Percentiles rank a stretch among this genome's conserved stretches.
phyloP scores from a whole-genome alignment of 257 asterid genomes.

The Primulina huaijiensis region DNA sequence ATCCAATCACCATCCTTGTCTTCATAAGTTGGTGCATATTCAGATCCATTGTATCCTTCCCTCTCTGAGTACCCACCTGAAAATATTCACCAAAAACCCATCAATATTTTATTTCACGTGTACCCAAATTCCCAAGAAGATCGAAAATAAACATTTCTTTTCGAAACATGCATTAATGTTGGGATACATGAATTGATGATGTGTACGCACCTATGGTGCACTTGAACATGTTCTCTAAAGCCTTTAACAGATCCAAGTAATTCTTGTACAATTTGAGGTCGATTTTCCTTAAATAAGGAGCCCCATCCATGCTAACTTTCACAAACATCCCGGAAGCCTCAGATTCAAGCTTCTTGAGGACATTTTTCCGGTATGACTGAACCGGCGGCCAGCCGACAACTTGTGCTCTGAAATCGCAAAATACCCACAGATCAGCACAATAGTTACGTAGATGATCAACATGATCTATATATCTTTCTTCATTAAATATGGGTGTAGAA shows the following conservation, averaged over 20 bases:
- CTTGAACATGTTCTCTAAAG: constrained; percentile 73
- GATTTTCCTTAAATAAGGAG: constrained; percentile 83
- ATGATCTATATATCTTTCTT: not conserved
- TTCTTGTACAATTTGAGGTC: constrained; percentile 60
- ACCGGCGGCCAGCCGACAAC: constrained; percentile 99
- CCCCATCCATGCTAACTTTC: constrained; percentile 99
- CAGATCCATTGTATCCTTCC: constrained; percentile 78
- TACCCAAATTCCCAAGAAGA: no score
- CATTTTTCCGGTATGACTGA: constrained; percentile 65
- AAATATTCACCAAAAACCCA: not conserved
- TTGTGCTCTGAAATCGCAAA: constrained; percentile 39
- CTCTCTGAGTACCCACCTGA: constrained; percentile 67
- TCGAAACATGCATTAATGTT: not conserved
- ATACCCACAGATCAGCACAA: not conserved
- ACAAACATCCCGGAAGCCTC: constrained; percentile 67
- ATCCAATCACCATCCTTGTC: constrained; percentile 99
- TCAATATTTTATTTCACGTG: not conserved
- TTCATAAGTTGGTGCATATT: constrained; percentile 72
- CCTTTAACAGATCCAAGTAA: constrained; percentile 67
- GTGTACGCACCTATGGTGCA: constrained; percentile 64
- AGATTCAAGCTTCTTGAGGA: constrained; percentile 39
- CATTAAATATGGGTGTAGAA: not conserved
- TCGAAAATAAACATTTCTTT: no score
- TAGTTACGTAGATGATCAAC: no score
- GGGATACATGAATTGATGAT: not conserved